Evolutionary conservation across 129 eudicot genomes (phyloP), one percentile per base, ranked within the genome.

Genomic region (Tagetes patula): DNA sequence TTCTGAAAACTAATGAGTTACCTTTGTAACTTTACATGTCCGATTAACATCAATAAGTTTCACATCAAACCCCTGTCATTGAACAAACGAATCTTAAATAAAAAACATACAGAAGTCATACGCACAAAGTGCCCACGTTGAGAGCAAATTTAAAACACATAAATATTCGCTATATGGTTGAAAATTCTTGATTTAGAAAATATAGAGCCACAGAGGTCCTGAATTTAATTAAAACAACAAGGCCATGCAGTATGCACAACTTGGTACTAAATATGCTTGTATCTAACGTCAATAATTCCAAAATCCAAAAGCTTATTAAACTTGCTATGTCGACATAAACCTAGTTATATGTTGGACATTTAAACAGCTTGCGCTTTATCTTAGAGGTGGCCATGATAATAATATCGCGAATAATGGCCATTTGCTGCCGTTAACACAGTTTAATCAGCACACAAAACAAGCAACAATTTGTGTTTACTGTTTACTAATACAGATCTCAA

Each of bases 1-100:
- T 2, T 40, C 27, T 7, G 5, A 8, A 3, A 59, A 49, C 74
- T 37, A 65, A 14, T 13, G 37, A 6, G 39, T 62, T 87, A 89
- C 98, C 98, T 93, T 93, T 32, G 98, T 93, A 74, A 89, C 98
- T 81, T 93, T 93, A 80, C 90, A 85, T 31, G 97, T 92, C 45
- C 90, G 76, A 34, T 85, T 90, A 47, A 89, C 85, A 72, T 92
- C 84, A 67, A 92, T 85, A 12, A 89, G 85, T 67, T 83, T 87
- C 76, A 87, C 90, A 78, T 89, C 98, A 85, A 92, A 92, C 75
- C 98, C 96, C 98, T 89, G 91, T 71, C 83, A 78, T 39, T 12
- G 66, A 72, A 63, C 63, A 43, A 47, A 41, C 30, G 7, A 74
- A 37, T 49, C 42, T 69, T 69, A 43, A 13, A 48, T 38, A 38